Evolutionary conservation across 164 flowering plant species (phyloP).

Genomic region (Malania oleifera): DNA sequence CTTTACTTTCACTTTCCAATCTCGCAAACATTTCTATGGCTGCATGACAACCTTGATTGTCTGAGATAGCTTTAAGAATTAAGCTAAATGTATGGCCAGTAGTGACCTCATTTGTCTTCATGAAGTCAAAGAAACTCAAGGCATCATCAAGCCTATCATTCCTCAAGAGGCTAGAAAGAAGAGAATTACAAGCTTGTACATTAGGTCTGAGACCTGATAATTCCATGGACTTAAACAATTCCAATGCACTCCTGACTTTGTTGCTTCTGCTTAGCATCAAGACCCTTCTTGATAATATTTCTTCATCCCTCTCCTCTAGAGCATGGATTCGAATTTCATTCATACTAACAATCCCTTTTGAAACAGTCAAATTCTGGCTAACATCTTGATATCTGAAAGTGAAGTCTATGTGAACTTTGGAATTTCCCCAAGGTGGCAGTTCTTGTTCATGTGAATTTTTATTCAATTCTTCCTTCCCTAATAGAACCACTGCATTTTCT

Average conservation of each 20-base stretch:
- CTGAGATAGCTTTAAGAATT: slow-evolving; percentile 64
- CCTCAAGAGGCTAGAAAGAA: slow-evolving; percentile 71
- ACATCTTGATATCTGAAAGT: slow-evolving; percentile 7
- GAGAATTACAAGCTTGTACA: slow-evolving; percentile 75
- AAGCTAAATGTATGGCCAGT: slow-evolving; percentile 77
- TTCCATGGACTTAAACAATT: slow-evolving; percentile 62
- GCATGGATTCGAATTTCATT: slow-evolving; percentile 38
- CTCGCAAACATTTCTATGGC: slow-evolving; percentile 56
- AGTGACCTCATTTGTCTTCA: slow-evolving; percentile 43
- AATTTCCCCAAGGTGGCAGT: slow-evolving; percentile 38
- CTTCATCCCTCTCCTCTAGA: slow-evolving; percentile 74
- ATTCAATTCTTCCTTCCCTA: slow-evolving; percentile 17
- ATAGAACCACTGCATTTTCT: background rate
- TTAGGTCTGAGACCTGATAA: slow-evolving; percentile 46
- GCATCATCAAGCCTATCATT: slow-evolving; percentile 45
- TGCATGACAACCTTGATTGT: slow-evolving; percentile 38
- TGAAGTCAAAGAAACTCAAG: slow-evolving; percentile 45
- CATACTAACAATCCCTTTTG: background rate
- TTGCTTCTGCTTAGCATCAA: slow-evolving; percentile 71
- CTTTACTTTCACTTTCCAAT: slow-evolving; percentile 31
- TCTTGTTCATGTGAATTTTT: slow-evolving; percentile 5
- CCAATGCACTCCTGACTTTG: slow-evolving; percentile 65
- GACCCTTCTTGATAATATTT: slow-evolving; percentile 53
- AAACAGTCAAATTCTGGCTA: slow-evolving; percentile 5
- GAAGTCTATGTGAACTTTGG: slow-evolving; percentile 10